Percentiles rank a stretch among this genome's conserved stretches.
phyloP scores from a whole-genome alignment of 208 protist genomes.

The Acanthamoeba royreba region DNA sequence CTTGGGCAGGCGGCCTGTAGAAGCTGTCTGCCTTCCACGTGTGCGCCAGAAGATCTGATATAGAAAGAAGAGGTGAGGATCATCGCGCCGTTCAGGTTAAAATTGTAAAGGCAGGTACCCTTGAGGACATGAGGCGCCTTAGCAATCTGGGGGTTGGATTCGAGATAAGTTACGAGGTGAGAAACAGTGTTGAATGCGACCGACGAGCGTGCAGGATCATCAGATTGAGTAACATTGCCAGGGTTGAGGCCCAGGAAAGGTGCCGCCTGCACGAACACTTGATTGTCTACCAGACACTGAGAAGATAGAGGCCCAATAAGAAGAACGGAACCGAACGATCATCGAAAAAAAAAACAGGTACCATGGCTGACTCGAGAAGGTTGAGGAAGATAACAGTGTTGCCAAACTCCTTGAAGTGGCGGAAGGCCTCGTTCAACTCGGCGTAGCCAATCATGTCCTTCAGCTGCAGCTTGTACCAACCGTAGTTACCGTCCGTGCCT shows the following conservation, averaged over 20 bases:
- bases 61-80: neutral
- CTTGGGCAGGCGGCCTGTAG: conserved; percentile 46
- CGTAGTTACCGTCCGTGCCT: conserved; percentile 10
- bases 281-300: conserved; percentile 12
- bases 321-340: neutral
- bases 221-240: conserved; percentile 41
- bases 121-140: neutral
- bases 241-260: conserved; percentile 62
- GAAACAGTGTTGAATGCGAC: neutral
- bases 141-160: neutral
- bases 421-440: conserved; percentile 72
- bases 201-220: neutral
- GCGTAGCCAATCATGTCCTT: conserved; percentile 57
- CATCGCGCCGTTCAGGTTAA: neutral
- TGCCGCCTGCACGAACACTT: conserved; percentile 51
- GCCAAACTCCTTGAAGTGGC: conserved; percentile 73
- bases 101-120: too few species aligned
- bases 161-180: neutral
- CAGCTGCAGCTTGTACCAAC: neutral
- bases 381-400: conserved; percentile 73
- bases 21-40: conserved; percentile 52
- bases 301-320: neutral
- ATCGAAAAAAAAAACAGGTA: neutral
- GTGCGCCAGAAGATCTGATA: neutral
- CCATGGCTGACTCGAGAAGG: conserved; percentile 61